phyloP scores from a whole-genome alignment of 352 stramenopile species.

The Phytophthora litchii region DNA sequence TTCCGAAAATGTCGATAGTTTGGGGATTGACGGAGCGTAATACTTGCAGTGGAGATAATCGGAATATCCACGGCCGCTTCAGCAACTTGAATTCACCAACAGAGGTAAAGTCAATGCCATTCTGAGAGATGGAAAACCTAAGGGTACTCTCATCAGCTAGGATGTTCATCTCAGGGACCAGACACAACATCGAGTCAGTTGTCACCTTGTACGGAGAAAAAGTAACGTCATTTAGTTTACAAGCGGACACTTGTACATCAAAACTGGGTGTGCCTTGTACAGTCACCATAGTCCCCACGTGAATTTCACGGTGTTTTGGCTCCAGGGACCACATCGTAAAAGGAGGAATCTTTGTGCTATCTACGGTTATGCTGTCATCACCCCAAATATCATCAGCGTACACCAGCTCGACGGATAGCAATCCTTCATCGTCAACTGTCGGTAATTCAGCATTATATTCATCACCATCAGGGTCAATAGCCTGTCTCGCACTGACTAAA shows the following conservation, averaged over 20 bases:
- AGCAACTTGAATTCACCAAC: conserved; percentile 21
- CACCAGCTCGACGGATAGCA: conserved; percentile 28
- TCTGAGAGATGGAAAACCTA: conserved; percentile 34
- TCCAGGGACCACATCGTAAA: conserved; percentile 33
- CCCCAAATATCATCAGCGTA: conserved; percentile 4
- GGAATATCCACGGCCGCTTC: conserved; percentile 28
- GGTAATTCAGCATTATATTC: conserved; percentile 40
- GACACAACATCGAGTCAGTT: conserved; percentile 27
- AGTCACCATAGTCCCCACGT: conserved; percentile 28
- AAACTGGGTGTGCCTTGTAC: conserved; percentile 31
- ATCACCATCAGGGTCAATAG: conserved; percentile 37
- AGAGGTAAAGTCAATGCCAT: conserved; percentile 23
- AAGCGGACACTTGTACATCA: conserved; percentile 17
- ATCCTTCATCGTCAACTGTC: conserved; percentile 13
- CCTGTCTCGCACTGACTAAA: conserved; percentile 17
- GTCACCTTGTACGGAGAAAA: conserved; percentile 24
- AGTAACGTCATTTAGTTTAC: conserved; percentile 24
- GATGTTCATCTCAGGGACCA: conserved; percentile 20
- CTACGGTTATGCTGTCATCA: conserved; percentile 11
- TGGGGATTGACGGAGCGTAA: conserved; percentile 20
- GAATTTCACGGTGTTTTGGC: conserved; percentile 28
- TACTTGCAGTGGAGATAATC: conserved; percentile 22
- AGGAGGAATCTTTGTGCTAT: conserved; percentile 2
- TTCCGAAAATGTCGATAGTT: conserved; percentile 37
- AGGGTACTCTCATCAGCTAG: neutral